Percentiles rank a stretch among this genome's conserved stretches.
Conservation (phyloP, 371 early-diverging fungal species). For the Mortierella sp. region DNA sequence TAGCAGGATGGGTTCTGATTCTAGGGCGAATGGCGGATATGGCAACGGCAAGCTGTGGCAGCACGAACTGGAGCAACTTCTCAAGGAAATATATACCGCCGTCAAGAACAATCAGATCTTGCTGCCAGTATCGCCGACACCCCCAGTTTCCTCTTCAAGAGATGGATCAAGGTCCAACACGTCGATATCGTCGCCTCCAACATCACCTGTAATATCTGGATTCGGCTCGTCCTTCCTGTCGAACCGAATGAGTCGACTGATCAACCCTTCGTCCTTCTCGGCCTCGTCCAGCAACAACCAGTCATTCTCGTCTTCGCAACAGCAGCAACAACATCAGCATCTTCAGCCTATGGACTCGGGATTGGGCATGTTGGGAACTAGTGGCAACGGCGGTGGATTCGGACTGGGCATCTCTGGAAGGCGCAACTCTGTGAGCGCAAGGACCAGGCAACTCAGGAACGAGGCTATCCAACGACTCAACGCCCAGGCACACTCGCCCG, state of each 20-base stretch:
- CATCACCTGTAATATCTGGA: conserved; percentile 28
- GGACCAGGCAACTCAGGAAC: conserved; percentile 43
- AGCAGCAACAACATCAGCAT: conserved; percentile 14
- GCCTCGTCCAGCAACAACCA: conserved; percentile 11
- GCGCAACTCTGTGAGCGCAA: conserved; percentile 32
- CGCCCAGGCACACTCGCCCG: conserved; percentile 35
- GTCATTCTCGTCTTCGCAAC: conserved; percentile 11
- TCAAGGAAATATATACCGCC: conserved; percentile 79
- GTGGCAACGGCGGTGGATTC: conserved; percentile 21
- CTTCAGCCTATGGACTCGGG: neutral
- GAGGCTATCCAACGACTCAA: conserved; percentile 49
- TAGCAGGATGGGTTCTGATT: conserved; percentile 36
- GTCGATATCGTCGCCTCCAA: conserved; percentile 27
- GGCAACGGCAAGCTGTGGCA: conserved; percentile 50
- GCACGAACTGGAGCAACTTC: conserved; percentile 52
- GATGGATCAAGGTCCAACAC: conserved; percentile 22
- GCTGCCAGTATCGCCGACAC: conserved; percentile 63
- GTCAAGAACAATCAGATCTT: conserved; percentile 84
- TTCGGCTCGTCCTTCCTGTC: conserved; percentile 46
- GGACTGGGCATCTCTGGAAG: conserved; percentile 38
- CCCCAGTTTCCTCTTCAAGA: conserved; percentile 1
- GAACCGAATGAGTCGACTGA: conserved; percentile 48
- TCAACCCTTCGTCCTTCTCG: conserved; percentile 21
- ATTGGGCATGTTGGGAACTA: conserved; percentile 9
- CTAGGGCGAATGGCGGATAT: conserved; percentile 34